A percentile compares a stretch with the other conserved stretches of the same genome.
Conservation (phyloP, 345 rosid genomes). For the Eucalyptus globulus region DNA sequence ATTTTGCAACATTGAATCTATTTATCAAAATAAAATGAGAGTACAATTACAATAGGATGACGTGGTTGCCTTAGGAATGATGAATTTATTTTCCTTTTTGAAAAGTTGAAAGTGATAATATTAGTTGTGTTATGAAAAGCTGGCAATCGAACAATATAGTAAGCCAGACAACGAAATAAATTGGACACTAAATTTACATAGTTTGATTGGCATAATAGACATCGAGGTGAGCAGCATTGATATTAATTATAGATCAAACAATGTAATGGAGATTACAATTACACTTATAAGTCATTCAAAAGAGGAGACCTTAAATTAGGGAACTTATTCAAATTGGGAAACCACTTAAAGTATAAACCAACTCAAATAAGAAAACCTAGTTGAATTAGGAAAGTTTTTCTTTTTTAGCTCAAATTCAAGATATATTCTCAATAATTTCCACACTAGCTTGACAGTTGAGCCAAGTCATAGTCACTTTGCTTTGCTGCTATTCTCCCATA, state of each 20-base stretch:
- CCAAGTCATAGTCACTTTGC: too few species aligned
- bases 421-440: neutral
- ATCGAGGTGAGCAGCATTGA: neutral
- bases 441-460: accelerated
- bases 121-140: neutral
- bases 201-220: neutral
- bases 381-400: neutral
- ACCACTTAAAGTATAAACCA: neutral
- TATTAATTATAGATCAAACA: neutral
- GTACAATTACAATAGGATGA: neutral
- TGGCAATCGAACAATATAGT: neutral
- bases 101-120: neutral
- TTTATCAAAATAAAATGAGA: neutral
- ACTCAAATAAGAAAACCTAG: too few species aligned
- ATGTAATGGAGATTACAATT: neutral
- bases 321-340: neutral
- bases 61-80: neutral
- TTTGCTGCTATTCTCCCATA: too few species aligned
- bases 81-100: neutral
- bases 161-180: too few species aligned
- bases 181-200: neutral
- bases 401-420: neutral
- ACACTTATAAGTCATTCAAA: neutral
- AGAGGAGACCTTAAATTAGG: neutral
- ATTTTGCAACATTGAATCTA: neutral